Evolutionary conservation across 805 yeast genomes (phyloP).

Genomic region (Schwanniomyces yamadae): DNA sequence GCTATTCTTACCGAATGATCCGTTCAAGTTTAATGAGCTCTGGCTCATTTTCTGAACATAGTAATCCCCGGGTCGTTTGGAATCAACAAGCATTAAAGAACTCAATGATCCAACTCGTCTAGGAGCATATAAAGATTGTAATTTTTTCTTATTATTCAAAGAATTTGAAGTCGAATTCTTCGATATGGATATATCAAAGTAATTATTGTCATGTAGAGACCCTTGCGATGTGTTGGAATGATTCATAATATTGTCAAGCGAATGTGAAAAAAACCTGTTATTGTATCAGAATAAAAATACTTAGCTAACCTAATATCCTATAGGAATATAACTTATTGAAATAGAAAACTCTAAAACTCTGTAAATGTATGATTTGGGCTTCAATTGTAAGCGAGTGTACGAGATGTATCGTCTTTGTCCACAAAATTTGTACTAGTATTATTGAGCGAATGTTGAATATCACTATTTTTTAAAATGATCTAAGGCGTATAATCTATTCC

Average conservation of each 20-base stretch:
- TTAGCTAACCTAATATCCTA: too few species aligned
- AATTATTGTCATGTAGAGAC: constrained; percentile 24
- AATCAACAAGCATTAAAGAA: constrained; percentile 18
- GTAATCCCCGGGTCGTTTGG: constrained; percentile 43
- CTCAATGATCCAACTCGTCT: constrained; percentile 28
- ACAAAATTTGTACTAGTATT: too few species aligned
- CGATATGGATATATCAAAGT: constrained; percentile 22
- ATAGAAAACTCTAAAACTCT: too few species aligned
- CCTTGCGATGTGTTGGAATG: constrained; percentile 18
- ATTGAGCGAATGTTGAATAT: too few species aligned
- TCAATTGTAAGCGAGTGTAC: too few species aligned
- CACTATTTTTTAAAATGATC: too few species aligned
- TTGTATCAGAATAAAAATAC: too few species aligned
- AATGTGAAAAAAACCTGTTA: too few species aligned
- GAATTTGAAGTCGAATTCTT: constrained; percentile 6
- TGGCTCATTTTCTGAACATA: constrained; percentile 31
- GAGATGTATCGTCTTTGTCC: too few species aligned
- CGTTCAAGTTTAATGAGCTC: constrained; percentile 17
- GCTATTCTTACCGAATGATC: constrained; percentile 1
- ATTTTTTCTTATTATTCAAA: constrained; percentile 17
- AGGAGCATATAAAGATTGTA: constrained; percentile 14
- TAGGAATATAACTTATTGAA: too few species aligned
- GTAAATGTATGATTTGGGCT: too few species aligned
- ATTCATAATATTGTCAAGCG: constrained; percentile 19
- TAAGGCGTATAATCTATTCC: too few species aligned